phyloP scores from a whole-genome alignment of 495 filamentous ascomycete species.

The Trichoderma gamsii region DNA sequence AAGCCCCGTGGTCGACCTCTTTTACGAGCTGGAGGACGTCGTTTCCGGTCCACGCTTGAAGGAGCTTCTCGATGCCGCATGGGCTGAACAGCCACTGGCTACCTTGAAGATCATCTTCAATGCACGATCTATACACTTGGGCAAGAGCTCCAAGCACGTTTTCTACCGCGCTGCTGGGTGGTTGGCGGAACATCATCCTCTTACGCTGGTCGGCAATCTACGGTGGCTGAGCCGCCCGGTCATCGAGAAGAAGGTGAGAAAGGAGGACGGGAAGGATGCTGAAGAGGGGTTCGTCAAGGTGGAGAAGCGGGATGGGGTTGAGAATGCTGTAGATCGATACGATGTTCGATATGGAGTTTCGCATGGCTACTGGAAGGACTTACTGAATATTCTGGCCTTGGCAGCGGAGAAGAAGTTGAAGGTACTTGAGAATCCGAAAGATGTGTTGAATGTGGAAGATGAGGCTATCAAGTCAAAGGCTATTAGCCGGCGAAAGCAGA shows the following conservation, averaged over 20 bases:
- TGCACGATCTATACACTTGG: slow-evolving; percentile 45
- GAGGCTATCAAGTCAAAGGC: slow-evolving; percentile 18
- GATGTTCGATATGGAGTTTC: slow-evolving; percentile 38
- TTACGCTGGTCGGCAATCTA: slow-evolving; percentile 38
- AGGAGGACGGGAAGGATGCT: slow-evolving; percentile 19
- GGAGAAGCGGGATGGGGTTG: slow-evolving; percentile 24
- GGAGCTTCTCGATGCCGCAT: slow-evolving; percentile 34
- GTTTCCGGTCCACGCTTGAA: slow-evolving; percentile 25
- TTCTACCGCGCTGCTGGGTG: slow-evolving; percentile 45
- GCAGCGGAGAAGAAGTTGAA: slow-evolving; percentile 32
- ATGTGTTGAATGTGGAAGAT: slow-evolving; percentile 29
- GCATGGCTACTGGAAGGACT: slow-evolving; percentile 48
- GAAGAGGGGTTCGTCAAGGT: slow-evolving; percentile 23
- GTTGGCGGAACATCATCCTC: slow-evolving; percentile 38
- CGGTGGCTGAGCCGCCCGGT: slow-evolving; percentile 41
- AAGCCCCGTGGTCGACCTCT: slow-evolving; percentile 36
- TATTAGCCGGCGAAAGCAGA: neutral
- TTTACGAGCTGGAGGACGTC: slow-evolving; percentile 36
- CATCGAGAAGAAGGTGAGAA: slow-evolving; percentile 37
- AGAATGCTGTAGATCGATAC: slow-evolving; percentile 18
- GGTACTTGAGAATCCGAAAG: slow-evolving; percentile 23
- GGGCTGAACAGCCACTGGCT: slow-evolving; percentile 33
- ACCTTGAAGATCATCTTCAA: slow-evolving; percentile 49
- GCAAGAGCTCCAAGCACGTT: slow-evolving; percentile 32
- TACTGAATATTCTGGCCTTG: slow-evolving; percentile 42